These are phyloP conservation scores for Petunia axillaris DNA, from an alignment of 257 asterid genomes.

Conservation along the genomic window DNA sequence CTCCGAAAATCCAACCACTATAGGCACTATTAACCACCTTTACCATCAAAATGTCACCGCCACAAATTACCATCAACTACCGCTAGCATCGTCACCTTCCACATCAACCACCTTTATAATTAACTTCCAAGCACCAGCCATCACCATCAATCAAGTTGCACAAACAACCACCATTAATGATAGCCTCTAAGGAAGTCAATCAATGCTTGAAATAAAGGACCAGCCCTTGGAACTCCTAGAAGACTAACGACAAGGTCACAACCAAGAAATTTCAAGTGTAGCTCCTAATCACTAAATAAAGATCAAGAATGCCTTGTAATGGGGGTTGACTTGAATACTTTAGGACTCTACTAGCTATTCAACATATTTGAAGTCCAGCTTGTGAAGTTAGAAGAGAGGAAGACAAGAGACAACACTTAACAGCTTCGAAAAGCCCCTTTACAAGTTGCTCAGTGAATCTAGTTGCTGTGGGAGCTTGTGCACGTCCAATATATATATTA, in stretches of 20 bases:
- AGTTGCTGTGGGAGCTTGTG: not conserved
- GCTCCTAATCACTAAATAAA: conserved; percentile 7
- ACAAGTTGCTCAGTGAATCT: not conserved
- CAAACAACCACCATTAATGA: too few species aligned
- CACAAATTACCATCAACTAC: too few species aligned
- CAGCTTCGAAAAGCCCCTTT: not conserved
- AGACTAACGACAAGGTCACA: conserved; percentile 16
- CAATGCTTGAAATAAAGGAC: conserved; percentile 10
- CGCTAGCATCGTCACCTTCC: too few species aligned
- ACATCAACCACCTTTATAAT: too few species aligned
- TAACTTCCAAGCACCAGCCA: too few species aligned
- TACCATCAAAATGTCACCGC: too few species aligned
- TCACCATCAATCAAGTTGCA: too few species aligned
- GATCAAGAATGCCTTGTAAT: not conserved
- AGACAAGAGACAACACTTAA: not conserved
- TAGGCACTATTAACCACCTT: too few species aligned
- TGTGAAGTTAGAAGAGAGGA: not conserved
- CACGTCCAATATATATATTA: too few species aligned
- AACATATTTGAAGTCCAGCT: not conserved
- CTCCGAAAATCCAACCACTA: too few species aligned
- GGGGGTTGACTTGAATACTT: not conserved
- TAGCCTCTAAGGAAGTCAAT: conserved; percentile 19
- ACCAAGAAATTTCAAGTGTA: conserved; percentile 10
- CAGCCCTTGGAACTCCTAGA: conserved; percentile 6
- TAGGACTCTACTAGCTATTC: not conserved